Conservation (phyloP, 352 stramenopile species). For the Pythium brassicae region DNA sequence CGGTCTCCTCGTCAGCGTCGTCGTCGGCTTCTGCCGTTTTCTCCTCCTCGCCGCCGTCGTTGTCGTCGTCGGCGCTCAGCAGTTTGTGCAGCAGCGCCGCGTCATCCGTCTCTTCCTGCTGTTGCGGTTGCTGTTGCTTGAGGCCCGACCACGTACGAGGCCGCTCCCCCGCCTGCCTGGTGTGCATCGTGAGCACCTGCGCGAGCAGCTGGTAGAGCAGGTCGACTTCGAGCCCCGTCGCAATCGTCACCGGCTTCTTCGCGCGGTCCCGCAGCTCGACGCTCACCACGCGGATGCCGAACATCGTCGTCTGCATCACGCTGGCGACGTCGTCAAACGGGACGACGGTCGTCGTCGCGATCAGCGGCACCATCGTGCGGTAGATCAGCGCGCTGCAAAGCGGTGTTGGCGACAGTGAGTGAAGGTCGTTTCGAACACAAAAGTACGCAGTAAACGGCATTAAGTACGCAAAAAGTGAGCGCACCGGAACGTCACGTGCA, state of each 20-base stretch:
- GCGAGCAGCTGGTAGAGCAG: conserved; percentile 65
- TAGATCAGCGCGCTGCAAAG: conserved; percentile 52
- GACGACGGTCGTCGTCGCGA: conserved; percentile 60
- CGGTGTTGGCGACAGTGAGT: neutral
- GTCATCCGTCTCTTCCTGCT: conserved; percentile 28
- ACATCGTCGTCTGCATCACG: conserved; percentile 50
- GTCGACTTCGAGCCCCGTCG: conserved; percentile 73
- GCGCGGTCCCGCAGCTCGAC: conserved; percentile 41
- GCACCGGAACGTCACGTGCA: conserved; percentile 78
- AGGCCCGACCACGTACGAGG: too few relatives aligned
- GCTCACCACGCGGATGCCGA: conserved; percentile 61
- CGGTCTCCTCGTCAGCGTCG: conserved; percentile 8
- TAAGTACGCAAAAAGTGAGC: neutral
- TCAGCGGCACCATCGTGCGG: conserved; percentile 71
- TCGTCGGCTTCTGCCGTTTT: conserved; percentile 31
- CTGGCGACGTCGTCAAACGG: conserved; percentile 52
- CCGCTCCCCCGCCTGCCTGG: too few relatives aligned
- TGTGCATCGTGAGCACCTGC: conserved; percentile 58
- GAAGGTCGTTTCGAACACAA: neutral
- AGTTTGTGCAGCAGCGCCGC: conserved; percentile 43
- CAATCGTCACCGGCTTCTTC: conserved; percentile 55
- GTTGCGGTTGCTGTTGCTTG: conserved; percentile 16
- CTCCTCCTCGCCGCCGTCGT: conserved; percentile 61
- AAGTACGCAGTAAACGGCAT: too few relatives aligned
- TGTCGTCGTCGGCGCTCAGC: conserved; percentile 32